These are phyloP conservation scores for Plasmodium chabaudi DNA, from an alignment of 169 alveolate genomes.

Conservation along the genomic window DNA sequence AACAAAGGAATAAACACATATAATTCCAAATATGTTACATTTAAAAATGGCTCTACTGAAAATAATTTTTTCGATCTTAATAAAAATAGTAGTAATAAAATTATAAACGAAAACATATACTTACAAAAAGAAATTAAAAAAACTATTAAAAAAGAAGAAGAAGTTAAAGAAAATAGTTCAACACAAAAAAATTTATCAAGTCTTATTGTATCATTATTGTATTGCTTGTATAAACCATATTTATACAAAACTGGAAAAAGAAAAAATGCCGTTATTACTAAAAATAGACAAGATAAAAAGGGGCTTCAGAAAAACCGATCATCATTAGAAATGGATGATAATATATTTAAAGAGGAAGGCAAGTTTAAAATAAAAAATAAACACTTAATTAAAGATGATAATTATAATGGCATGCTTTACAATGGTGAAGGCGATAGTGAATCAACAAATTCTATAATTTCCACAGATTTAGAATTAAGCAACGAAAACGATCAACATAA, in stretches of 20 bases:
- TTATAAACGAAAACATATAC: slow-evolving; percentile 28
- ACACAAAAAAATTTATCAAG: slow-evolving; percentile 11
- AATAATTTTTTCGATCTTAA: neutral
- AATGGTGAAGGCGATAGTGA: no score
- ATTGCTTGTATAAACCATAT: slow-evolving; percentile 41
- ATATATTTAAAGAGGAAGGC: no score
- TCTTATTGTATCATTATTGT: slow-evolving; percentile 12
- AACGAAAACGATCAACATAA: no score
- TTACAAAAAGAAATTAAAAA: slow-evolving; percentile 28
- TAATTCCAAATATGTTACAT: neutral
- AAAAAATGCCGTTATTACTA: slow-evolving; percentile 6
- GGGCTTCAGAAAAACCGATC: no score
- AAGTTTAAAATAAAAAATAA: no score
- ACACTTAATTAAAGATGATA: no score
- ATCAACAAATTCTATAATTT: no score
- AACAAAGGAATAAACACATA: neutral
- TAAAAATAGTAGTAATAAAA: slow-evolving; percentile 3
- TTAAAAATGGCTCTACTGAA: neutral
- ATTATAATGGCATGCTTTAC: no score
- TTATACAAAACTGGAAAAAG: slow-evolving; percentile 18
- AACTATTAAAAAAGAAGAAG: slow-evolving; percentile 56
- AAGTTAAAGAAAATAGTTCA: slow-evolving; percentile 35
- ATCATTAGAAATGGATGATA: no score
- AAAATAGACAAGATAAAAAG: neutral
- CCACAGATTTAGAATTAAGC: no score